A percentile compares a stretch with the other conserved stretches of the same genome.
These are phyloP conservation scores for Phialophora tarda DNA, from an alignment of 2,329 filamentous ascomycete species.

Conservation along the genomic window DNA sequence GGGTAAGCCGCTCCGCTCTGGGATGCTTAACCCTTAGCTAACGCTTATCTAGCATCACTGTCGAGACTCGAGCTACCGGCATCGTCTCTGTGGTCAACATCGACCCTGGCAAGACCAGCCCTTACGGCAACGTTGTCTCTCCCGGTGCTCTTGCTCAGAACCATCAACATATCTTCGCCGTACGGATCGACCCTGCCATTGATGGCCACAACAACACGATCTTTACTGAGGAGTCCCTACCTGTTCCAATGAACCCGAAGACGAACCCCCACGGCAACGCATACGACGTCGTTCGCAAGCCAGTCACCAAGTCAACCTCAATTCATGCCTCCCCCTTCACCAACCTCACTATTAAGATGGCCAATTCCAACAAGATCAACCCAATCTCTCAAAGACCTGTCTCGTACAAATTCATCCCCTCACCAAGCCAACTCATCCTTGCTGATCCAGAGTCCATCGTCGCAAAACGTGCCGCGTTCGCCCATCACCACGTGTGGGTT, in stretches of 20 bases:
- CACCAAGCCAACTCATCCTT: conserved; percentile 55
- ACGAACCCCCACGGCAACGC: conserved; percentile 67
- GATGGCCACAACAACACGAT: conserved; percentile 62
- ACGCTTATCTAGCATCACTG: conserved; percentile 49
- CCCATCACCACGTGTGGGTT: conserved; percentile 58
- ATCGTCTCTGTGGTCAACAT: conserved; percentile 68
- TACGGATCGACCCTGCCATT: conserved; percentile 69
- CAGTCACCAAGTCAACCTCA: conserved; percentile 54
- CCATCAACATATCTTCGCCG: conserved; percentile 73
- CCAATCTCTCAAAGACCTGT: conserved; percentile 51
- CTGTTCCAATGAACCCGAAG: conserved; percentile 56
- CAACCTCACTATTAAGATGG: conserved; percentile 56
- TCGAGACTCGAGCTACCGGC: conserved; percentile 69
- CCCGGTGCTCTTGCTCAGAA: conserved; percentile 70
- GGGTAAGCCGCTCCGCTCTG: conserved; percentile 42
- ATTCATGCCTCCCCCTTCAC: conserved; percentile 60
- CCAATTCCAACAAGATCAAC: conserved; percentile 53
- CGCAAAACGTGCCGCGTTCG: conserved; percentile 54
- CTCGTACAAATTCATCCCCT: conserved; percentile 56
- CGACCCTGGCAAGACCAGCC: conserved; percentile 58
- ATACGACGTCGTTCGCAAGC: conserved; percentile 61
- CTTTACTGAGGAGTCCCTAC: conserved; percentile 59
- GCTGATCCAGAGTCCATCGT: conserved; percentile 53
- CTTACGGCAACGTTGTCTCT: conserved; percentile 67
- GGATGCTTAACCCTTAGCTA: conserved; percentile 1